phyloP scores from a whole-genome alignment of 208 protist species.

The Wallacemonas sp. region DNA sequence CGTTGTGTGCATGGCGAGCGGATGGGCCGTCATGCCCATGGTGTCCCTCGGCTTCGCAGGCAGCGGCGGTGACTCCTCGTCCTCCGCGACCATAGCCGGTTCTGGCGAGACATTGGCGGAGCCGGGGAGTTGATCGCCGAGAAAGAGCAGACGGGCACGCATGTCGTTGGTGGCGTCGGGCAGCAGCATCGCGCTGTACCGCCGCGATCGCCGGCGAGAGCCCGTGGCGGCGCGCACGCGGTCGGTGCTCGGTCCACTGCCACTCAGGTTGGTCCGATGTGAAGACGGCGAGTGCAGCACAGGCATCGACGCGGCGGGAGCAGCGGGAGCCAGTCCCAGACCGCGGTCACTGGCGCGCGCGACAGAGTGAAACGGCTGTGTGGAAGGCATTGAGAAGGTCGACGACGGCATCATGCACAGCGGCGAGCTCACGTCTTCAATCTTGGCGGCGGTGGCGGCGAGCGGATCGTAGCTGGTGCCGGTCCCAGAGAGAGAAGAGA shows the following conservation, averaged over 20 bases:
- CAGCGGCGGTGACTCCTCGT: too few relatives aligned
- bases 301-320: not conserved
- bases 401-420: too few relatives aligned
- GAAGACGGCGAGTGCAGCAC: too few relatives aligned
- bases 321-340: too few relatives aligned
- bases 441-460: not conserved
- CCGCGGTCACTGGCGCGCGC: too few relatives aligned
- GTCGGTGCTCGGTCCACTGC: too few relatives aligned
- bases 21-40: too few relatives aligned
- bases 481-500: not conserved
- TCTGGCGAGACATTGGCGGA: not conserved
- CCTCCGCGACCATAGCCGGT: not conserved
- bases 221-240: not conserved
- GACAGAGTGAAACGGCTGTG: too few relatives aligned
- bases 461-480: not conserved
- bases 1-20: too few relatives aligned
- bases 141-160: constrained; percentile 9
- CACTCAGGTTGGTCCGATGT: too few relatives aligned
- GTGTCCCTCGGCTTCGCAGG: too few relatives aligned
- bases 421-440: not conserved
- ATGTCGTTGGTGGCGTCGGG: not conserved
- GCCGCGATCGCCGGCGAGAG: not conserved
- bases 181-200: not conserved
- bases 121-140: constrained; percentile 5
- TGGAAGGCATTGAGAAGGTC: too few relatives aligned